Evolutionary conservation across 306 rosid species (phyloP).

Genomic region (Datisca glomerata): DNA sequence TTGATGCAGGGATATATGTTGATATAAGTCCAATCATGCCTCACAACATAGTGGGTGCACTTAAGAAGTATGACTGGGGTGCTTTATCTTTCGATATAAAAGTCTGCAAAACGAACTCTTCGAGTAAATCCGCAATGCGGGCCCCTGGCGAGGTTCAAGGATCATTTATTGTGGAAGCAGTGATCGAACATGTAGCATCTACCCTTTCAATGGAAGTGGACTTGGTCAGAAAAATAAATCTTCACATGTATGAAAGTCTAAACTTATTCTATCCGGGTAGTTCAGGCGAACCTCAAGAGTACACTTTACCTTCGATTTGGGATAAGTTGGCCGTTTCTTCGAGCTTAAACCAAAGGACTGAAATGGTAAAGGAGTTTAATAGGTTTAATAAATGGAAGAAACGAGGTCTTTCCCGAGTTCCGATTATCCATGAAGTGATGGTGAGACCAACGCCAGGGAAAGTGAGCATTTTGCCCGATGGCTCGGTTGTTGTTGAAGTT

Average conservation of each 20-base stretch:
- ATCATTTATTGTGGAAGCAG: slow-evolving; percentile 79
- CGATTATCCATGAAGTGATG: slow-evolving; percentile 26
- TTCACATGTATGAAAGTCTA: slow-evolving; percentile 65
- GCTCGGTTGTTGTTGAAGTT: slow-evolving; percentile 74
- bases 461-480: slow-evolving; percentile 64
- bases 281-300: slow-evolving; percentile 61
- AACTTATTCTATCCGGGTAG: slow-evolving; percentile 28
- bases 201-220: slow-evolving; percentile 60
- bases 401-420: slow-evolving; percentile 77
- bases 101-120: slow-evolving; percentile 72
- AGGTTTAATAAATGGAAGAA: slow-evolving; percentile 53
- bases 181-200: slow-evolving; percentile 77
- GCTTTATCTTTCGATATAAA: slow-evolving; percentile 69
- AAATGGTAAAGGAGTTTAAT: slow-evolving; percentile 52
- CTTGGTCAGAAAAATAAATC: slow-evolving; percentile 54
- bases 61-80: slow-evolving; percentile 91
- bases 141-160: slow-evolving; percentile 89
- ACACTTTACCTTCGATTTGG: slow-evolving; percentile 79
- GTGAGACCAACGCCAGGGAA: slow-evolving; percentile 70
- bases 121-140: slow-evolving; percentile 86
- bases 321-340: slow-evolving; percentile 49
- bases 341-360: slow-evolving; percentile 35
- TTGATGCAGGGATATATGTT: slow-evolving; percentile 57
- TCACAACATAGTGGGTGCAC: slow-evolving; percentile 23
- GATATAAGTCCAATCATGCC: slow-evolving; percentile 67